phyloP scores from a whole-genome alignment of 179 eudicot species.

The Gypsophila paniculata region DNA sequence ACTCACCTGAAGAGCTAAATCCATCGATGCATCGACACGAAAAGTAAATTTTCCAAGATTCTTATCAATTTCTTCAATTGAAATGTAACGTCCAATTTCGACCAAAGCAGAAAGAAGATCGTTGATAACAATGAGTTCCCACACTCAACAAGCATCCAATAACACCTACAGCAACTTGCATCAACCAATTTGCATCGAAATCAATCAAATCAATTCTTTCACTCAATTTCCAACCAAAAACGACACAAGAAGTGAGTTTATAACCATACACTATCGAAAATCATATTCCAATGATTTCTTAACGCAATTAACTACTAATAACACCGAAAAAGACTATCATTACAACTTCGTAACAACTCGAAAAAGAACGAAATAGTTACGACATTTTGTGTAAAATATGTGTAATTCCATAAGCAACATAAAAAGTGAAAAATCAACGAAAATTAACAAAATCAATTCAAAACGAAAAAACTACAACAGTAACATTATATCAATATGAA shows the following conservation, averaged over 20 bases:
- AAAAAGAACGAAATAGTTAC: neutral
- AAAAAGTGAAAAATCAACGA: no score
- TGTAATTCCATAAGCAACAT: no score
- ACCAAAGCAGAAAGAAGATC: conserved; percentile 81
- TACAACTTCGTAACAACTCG: no score
- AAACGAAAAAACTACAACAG: no score
- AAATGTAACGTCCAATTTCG: conserved; percentile 83
- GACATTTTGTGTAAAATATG: no score
- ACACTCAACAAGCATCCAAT: conserved; percentile 20
- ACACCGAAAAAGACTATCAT: no score
- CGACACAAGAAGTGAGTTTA: neutral
- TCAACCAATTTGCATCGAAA: neutral
- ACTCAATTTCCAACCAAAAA: neutral
- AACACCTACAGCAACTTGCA: conserved; percentile 5
- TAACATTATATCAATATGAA: no score
- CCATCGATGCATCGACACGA: conserved; percentile 90
- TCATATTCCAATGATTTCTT: neutral
- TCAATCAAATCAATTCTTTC: neutral
- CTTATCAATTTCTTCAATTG: conserved; percentile 51
- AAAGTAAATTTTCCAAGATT: conserved; percentile 47
- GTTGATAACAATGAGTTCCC: conserved; percentile 90
- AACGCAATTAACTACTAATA: no score
- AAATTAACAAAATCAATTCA: no score
- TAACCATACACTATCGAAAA: neutral
- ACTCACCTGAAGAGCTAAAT: conserved; percentile 85